Conservation (phyloP, 768 basidiomycete species). For the Tylopilus rubrobrunneus region DNA sequence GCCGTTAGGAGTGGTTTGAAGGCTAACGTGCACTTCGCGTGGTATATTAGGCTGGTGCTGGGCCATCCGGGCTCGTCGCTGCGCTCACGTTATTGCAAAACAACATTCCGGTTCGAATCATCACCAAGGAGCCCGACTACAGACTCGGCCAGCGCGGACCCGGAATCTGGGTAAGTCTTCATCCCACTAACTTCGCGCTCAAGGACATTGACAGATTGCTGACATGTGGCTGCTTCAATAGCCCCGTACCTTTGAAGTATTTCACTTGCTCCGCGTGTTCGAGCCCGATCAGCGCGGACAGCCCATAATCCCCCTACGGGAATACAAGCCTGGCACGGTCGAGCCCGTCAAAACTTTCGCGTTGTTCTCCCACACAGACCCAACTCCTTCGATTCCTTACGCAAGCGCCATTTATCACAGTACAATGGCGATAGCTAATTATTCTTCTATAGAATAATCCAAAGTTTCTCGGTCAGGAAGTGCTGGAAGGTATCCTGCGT, state of each 20-base stretch:
- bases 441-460: slow-evolving; percentile 7
- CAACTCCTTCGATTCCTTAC: slow-evolving; percentile 28
- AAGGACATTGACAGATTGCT: background rate
- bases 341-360: slow-evolving; percentile 11
- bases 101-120: slow-evolving; percentile 48
- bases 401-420: slow-evolving; percentile 5
- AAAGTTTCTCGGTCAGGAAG: slow-evolving; percentile 22
- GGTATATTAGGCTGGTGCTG: slow-evolving; percentile 23
- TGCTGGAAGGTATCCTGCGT: slow-evolving; percentile 27
- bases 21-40: too few relatives aligned
- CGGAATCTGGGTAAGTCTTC: slow-evolving; percentile 35
- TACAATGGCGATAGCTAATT: background rate
- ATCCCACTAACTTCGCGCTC: background rate
- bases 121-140: slow-evolving; percentile 40
- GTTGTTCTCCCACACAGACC: slow-evolving; percentile 7
- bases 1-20: too few relatives aligned
- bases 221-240: background rate
- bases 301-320: slow-evolving; percentile 13
- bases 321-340: slow-evolving; percentile 24
- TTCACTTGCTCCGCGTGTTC: slow-evolving; percentile 37
- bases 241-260: slow-evolving; percentile 41
- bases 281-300: slow-evolving; percentile 35
- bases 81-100: slow-evolving; percentile 38
- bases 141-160: slow-evolving; percentile 37
- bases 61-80: slow-evolving; percentile 29